These are phyloP conservation scores for Mycena amicta DNA, from an alignment of 768 basidiomycete genomes.

Conservation along the genomic window DNA sequence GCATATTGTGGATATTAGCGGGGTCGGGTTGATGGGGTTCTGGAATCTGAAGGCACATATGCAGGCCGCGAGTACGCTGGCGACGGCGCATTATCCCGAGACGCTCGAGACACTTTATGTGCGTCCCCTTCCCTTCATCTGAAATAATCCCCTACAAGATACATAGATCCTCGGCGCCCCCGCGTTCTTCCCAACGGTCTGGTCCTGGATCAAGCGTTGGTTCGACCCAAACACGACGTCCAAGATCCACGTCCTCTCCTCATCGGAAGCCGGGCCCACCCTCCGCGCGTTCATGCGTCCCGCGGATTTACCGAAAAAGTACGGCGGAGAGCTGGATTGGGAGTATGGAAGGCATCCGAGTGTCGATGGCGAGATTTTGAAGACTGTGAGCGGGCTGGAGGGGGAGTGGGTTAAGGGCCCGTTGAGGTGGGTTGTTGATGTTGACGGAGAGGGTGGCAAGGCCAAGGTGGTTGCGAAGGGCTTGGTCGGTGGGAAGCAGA, in stretches of 20 bases:
- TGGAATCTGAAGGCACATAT: slow-evolving; percentile 57
- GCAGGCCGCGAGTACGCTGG: slow-evolving; percentile 55
- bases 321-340: slow-evolving; percentile 60
- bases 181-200: slow-evolving; percentile 60
- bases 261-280: slow-evolving; percentile 37
- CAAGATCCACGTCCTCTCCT: slow-evolving; percentile 57
- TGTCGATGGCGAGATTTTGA: slow-evolving; percentile 42
- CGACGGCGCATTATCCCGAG: slow-evolving; percentile 60
- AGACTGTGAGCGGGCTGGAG: slow-evolving; percentile 37
- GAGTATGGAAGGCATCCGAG: slow-evolving; percentile 51
- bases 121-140: no score
- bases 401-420: slow-evolving; percentile 32
- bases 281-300: slow-evolving; percentile 45
- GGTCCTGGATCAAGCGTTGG: slow-evolving; percentile 62
- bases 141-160: no score
- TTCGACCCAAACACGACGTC: slow-evolving; percentile 59
- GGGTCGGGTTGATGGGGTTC: slow-evolving; percentile 39
- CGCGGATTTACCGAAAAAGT: slow-evolving; percentile 51
- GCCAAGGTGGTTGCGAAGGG: slow-evolving; percentile 18
- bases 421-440: slow-evolving; percentile 16
- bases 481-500: slow-evolving; percentile 6
- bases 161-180: slow-evolving; percentile 64
- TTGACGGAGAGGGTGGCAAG: not conserved
- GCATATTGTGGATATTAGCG: slow-evolving; percentile 53
- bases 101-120: slow-evolving; percentile 48